phyloP scores from a whole-genome alignment of 352 stramenopile genomes.

The Aphanomyces cochlioides region DNA sequence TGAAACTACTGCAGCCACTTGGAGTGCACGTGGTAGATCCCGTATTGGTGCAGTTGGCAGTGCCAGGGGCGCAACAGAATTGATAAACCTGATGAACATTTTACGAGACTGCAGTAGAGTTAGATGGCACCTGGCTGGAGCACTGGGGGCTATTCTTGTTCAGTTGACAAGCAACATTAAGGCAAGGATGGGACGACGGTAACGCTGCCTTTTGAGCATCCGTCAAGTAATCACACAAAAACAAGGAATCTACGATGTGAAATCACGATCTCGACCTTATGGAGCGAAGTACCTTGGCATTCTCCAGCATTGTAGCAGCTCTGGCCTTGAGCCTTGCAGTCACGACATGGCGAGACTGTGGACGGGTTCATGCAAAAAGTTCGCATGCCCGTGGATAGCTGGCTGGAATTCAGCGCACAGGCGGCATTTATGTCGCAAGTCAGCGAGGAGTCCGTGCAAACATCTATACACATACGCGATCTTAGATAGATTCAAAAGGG shows the following conservation, averaged over 20 bases:
- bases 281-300: constrained; percentile 8
- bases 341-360: not conserved
- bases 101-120: not conserved
- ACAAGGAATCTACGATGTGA: constrained; percentile 19
- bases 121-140: not conserved
- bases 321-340: not conserved
- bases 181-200: constrained; percentile 7
- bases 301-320: constrained; percentile 12
- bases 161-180: constrained; percentile 17
- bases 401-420: not conserved
- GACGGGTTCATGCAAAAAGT: not conserved
- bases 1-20: constrained; percentile 20
- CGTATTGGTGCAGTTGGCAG: constrained; percentile 8
- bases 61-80: constrained; percentile 19
- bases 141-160: constrained; percentile 22
- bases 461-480: not conserved
- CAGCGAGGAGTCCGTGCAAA: not conserved
- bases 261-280: not conserved
- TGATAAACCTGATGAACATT: not conserved
- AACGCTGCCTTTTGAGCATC: constrained; percentile 17
- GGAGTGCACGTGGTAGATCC: constrained; percentile 3
- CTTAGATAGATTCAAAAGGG: not conserved
- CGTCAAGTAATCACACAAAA: constrained; percentile 22
- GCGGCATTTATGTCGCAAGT: constrained; percentile 20
- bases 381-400: not conserved